phyloP scores from a whole-genome alignment of 2,329 filamentous ascomycete genomes.

The Sordariomycetes sp. region DNA sequence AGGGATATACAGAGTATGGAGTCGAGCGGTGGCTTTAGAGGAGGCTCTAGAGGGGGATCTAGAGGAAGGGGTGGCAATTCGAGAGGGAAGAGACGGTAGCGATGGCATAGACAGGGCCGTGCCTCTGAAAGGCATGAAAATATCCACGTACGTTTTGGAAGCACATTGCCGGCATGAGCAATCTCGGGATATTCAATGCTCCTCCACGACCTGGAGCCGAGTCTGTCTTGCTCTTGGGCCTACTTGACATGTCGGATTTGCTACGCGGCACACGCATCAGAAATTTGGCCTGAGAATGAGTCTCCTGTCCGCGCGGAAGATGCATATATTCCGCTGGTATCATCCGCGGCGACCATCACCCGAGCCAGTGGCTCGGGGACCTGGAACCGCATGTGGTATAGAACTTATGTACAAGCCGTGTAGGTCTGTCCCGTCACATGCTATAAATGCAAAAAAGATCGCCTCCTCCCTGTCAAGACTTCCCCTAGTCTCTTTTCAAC shows the following conservation, averaged over 20 bases:
- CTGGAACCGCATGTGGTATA: neutral
- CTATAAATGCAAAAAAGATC: neutral
- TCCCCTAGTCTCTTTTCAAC: neutral
- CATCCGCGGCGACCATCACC: neutral
- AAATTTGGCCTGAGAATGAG: neutral
- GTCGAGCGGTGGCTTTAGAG: conserved; percentile 26
- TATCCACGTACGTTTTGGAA: neutral
- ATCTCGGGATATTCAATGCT: too few relatives aligned
- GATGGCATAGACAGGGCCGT: neutral
- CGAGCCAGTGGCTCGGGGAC: neutral
- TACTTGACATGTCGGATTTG: neutral
- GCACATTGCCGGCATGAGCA: too few relatives aligned
- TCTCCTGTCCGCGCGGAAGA: neutral
- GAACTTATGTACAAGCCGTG: neutral
- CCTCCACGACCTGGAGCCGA: too few relatives aligned
- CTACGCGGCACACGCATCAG: neutral
- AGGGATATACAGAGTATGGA: conserved; percentile 66
- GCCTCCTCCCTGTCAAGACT: neutral
- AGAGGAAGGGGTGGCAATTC: conserved; percentile 17
- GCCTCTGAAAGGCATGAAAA: neutral
- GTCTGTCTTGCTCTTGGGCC: too few relatives aligned
- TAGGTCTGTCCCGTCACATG: neutral
- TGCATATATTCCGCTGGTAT: conserved; percentile 9
- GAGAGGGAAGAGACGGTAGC: neutral
- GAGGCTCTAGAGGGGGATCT: conserved; percentile 4